A percentile compares a stretch with the other conserved stretches of the same genome.
These are phyloP conservation scores for Caryopteris hybrid DNA, from an alignment of 305 asterid species.

Conservation along the genomic window DNA sequence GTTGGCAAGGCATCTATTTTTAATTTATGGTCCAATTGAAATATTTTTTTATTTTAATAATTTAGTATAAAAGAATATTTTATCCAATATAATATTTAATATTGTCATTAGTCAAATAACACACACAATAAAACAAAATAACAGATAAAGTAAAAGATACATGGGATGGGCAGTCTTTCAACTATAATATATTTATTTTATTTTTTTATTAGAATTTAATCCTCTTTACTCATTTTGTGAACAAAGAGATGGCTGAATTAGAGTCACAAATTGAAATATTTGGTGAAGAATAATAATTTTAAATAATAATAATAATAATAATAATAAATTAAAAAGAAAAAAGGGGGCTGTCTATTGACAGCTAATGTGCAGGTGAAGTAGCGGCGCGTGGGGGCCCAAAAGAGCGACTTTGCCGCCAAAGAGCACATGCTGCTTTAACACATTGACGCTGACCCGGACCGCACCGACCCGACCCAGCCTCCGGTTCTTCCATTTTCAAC, in stretches of 20 bases:
- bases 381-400: conserved; percentile 42
- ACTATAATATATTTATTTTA: not conserved
- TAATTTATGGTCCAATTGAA: not conserved
- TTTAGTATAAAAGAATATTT: not conserved
- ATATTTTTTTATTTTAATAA: not conserved
- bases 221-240: not conserved
- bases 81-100: too few relatives aligned
- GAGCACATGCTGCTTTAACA: conserved; percentile 33
- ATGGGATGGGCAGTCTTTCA: not conserved
- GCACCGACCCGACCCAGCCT: too few relatives aligned
- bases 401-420: conserved; percentile 46
- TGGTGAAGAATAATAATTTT: too few relatives aligned
- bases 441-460: too few relatives aligned
- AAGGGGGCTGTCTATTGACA: conserved; percentile 21
- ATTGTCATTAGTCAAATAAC: not conserved
- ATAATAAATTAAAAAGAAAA: not conserved
- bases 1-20: not conserved
- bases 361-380: conserved; percentile 36
- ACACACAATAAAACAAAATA: not conserved
- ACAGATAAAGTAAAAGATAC: not conserved
- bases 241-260: not conserved
- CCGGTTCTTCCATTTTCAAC: too few relatives aligned
- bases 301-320: too few relatives aligned
- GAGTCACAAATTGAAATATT: too few relatives aligned
- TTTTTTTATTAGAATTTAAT: not conserved